Percentiles rank a stretch among this genome's conserved stretches.
phyloP scores from a whole-genome alignment of 1,139 yeast species.

The Keqinozyma sinolaborantium region DNA sequence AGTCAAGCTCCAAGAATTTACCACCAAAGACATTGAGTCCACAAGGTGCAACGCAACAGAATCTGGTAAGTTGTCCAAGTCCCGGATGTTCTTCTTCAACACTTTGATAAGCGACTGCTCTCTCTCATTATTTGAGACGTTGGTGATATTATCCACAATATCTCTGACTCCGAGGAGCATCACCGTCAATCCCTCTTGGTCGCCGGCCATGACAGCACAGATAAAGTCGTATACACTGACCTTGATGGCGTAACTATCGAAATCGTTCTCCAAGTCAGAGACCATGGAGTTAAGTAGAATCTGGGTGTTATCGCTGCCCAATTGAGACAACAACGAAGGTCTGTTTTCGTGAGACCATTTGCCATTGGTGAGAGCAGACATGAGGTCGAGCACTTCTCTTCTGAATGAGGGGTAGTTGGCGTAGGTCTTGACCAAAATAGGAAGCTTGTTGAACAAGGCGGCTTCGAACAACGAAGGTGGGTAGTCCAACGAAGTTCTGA shows the following conservation, averaged over 20 bases:
- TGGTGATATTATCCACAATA: constrained; percentile 34
- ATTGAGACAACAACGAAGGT: constrained; percentile 79
- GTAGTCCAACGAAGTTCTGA: constrained; percentile 49
- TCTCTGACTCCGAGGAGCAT: constrained; percentile 73
- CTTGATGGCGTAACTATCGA: constrained; percentile 55
- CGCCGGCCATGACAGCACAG: constrained; percentile 70
- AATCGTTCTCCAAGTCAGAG: constrained; percentile 55
- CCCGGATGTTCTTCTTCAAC: constrained; percentile 55
- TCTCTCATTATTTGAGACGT: constrained; percentile 11
- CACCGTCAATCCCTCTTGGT: constrained; percentile 85
- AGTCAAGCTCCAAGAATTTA: constrained; percentile 67
- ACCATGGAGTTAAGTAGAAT: constrained; percentile 57
- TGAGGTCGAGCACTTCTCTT: constrained; percentile 49
- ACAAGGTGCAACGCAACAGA: constrained; percentile 56
- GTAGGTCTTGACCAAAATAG: constrained; percentile 59
- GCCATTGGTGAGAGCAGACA: constrained; percentile 61
- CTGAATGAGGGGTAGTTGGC: constrained; percentile 47
- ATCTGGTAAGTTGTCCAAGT: constrained; percentile 53
- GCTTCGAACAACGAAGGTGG: constrained; percentile 66
- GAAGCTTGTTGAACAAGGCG: constrained; percentile 52
- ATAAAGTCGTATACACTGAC: constrained; percentile 66
- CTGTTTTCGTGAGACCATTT: constrained; percentile 53
- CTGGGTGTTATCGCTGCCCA: constrained; percentile 63
- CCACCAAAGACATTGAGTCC: constrained; percentile 63
- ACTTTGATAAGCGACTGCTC: constrained; percentile 47